Base-by-base conservation (phyloP, 345 rosid genomes). In the Gossypium thurberi region DNA sequence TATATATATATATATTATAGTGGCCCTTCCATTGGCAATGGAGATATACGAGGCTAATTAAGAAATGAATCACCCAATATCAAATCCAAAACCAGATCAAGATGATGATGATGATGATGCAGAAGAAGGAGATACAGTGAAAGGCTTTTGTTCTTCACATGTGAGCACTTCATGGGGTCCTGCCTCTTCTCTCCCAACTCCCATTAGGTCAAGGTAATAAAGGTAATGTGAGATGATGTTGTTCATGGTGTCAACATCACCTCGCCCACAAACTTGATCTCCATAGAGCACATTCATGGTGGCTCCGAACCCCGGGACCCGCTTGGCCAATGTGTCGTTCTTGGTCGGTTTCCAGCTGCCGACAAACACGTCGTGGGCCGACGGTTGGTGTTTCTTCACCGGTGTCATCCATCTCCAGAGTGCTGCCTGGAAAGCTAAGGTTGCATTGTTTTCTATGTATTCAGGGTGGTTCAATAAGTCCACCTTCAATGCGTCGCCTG, bases 341-440 rank as follows among this genome's bases (percentile, higher is more conserved):
- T 87, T 86, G 33, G 87, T 87, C 1, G 93, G 97, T 75, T 91
- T 93, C 97, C 98, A 93, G 50, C 73, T 91, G 1, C 95, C 92
- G 6, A 86, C 89, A 37, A 90, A 91, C 2, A 73, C 89, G 5
- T 88, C 93, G 69, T 93, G 98, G 0, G 98, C 93, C 12, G 97
- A 91, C 0, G 97, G 97, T 21, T 69, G 77, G 14, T 82, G 78
- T 84, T 93, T 93, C 87, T 88, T 91, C 13, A 74, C 81, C 6
- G 98, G 97, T 2, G 93, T 89, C 98, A 93, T 93, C 98, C 97
- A 93, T 81, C 80, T 79, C 94, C 93, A 88, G 6, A 93, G 82
- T 44, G 98, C 93, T 0, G 93, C 81, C 69, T 89, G 97, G 76
- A 91, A 93, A 12, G 93, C 93, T 56, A 91, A 68, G 37, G 98